A percentile compares a stretch with the other conserved stretches of the same genome.
Conservation (phyloP, 352 stramenopile species). For the Pythium folliculosum region DNA sequence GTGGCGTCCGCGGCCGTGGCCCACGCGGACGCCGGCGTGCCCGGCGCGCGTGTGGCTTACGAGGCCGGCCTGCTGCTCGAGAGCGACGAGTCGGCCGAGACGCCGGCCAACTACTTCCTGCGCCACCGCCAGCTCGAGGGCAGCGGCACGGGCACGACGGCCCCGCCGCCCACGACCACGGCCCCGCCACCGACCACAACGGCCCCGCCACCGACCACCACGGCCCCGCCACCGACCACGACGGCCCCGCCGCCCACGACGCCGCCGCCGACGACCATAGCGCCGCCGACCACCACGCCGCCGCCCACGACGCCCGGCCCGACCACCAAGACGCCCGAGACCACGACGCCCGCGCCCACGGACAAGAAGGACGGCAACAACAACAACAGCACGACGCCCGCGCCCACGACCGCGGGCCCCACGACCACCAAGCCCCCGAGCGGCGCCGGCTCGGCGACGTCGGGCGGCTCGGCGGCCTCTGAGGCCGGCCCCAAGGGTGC, state of each 20-base stretch:
- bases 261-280: constrained; percentile 23
- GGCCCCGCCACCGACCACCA: constrained; percentile 15
- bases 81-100: neutral
- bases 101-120: constrained; percentile 5
- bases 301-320: neutral
- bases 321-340: neutral
- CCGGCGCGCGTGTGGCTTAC: neutral
- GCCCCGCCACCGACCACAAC: constrained; percentile 29
- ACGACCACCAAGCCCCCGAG: constrained; percentile 5
- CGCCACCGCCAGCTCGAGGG: constrained; percentile 15
- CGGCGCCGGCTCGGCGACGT: neutral
- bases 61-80: constrained; percentile 14
- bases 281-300: constrained; percentile 29
- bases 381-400: constrained; percentile 4
- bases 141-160: constrained; percentile 3
- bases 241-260: constrained; percentile 33
- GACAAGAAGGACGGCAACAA: constrained; percentile 1
- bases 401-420: neutral
- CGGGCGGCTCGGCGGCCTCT: constrained; percentile 10
- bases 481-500: constrained; percentile 10
- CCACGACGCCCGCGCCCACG: constrained; percentile 6
- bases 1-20: constrained; percentile 13
- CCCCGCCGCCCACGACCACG: constrained; percentile 25
- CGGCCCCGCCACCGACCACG: constrained; percentile 26
- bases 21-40: neutral